Evolutionary conservation across 331 rosid genomes (phyloP).

Genomic region (Rhamnella rubrinervis): DNA sequence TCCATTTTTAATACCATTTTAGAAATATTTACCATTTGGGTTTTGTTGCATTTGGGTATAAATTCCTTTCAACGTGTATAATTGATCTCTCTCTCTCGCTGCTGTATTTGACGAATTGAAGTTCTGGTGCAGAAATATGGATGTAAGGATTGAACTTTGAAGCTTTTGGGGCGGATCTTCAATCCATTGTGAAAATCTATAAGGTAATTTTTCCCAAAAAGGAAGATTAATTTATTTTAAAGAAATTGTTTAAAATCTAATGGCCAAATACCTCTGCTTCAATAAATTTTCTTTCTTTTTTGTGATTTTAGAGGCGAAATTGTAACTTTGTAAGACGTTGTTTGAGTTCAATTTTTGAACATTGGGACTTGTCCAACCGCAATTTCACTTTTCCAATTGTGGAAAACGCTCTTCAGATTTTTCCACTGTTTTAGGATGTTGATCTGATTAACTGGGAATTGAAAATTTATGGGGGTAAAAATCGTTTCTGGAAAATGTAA

Average conservation of each 20-base stretch:
- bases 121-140: constrained; percentile 1
- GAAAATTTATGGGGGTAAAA: neutral
- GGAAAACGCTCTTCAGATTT: neutral
- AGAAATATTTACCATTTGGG: neutral
- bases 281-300: too few species aligned
- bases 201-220: neutral
- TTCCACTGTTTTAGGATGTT: neutral
- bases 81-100: neutral
- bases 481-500: too few species aligned
- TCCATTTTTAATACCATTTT: neutral
- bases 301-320: neutral
- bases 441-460: neutral
- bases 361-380: too few species aligned
- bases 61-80: neutral
- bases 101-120: neutral
- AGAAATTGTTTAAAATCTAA: too few species aligned
- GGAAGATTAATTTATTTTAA: too few species aligned
- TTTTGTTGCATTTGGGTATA: neutral
- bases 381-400: neutral
- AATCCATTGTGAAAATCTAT: neutral
- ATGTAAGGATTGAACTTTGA: neutral
- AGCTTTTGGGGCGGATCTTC: neutral
- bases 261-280: too few species aligned
- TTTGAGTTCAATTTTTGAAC: neutral
- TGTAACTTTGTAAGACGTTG: neutral